Base-by-base conservation (phyloP, 2,329 filamentous ascomycete species). In the Periconia digitata region DNA sequence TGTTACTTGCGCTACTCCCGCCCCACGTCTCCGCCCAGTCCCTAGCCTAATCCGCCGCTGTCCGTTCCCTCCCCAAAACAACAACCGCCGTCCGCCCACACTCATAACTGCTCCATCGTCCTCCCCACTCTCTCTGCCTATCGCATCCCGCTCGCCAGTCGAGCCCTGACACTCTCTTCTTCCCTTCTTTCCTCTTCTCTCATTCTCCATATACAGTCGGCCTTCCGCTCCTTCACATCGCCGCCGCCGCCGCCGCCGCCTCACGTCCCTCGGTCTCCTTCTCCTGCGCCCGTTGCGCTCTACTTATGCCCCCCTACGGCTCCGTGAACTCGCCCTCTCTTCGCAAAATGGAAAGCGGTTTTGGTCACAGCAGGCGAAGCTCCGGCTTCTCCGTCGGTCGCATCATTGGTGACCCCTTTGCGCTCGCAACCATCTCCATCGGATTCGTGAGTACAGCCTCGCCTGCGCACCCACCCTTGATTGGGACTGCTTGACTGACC, bases 331-430 rank as follows among this genome's bases (percentile, higher is more conserved):
- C 87, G 65, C 87, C 87, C 64, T 91, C 88, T 60, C 76, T 90
- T 67, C 79, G 77, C 74, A 91, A 90, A 85, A 90, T 90, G 87
- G 87, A 91, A 79, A 79, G 84, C 70, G 72, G 79, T 66, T 78
- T 81, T 67, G 78, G 67, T 49, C 70, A 72, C 58, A 67, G 67
- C 75, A 72, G 76, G 56, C 59, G 69, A 40, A 22, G 37, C 37
- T 60, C 66, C 49, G 76, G 74, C 62, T 86, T 96, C 73, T 87
- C 83, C 72, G 74, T 92, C 72, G 89, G 89, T 70, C 95, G 96
- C 74, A 91, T 99, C 63, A 81, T 96, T 53, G 94, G 94, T 63
- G 92, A 99, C 75, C 94, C 94, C 6, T 97, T 99, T 74, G 92
- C 92, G 51, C 82, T 99, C 51, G 91, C 92, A 46, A 97, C 94